Evolutionary conservation across 78 protist species (phyloP), one percentile per base, ranked within the genome.

Genomic region (Isochrysis galbana): DNA sequence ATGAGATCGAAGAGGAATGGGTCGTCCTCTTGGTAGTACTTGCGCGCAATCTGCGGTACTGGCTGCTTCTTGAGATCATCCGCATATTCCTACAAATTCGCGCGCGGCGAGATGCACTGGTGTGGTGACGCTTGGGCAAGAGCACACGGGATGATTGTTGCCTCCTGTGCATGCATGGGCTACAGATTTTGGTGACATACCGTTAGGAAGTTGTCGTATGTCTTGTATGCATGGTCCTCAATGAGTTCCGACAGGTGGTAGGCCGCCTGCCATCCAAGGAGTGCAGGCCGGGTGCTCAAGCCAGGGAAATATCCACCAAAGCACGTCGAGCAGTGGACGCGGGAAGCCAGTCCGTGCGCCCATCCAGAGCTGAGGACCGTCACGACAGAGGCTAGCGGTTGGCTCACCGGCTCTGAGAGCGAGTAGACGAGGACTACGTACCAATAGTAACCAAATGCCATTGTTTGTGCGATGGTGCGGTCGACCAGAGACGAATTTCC

Each of bases 401-500:
- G 67, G 67, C 67, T 19, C 19, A 19, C 67, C 67, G 10, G 67
- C 91, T 87, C 91, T 5, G 91, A 87, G 7, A 87, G 0, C 36
- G 83, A 1, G 55, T 61, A 88, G n/a, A 88, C 83, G 41, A 17
- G n/a, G 26, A 44, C 47, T 29, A 88, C 91, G 42, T 67, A 88
- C 91, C 91, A 88, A 82, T 88, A 88, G 82, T 88, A 88, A 10
- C 4, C 47, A 39, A 67, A 61, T 25, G 91, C 90, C 55, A 80
- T 41, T 5, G 51, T 11, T 54, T 88, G 91, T 17, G 91, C 91
- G 11, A 88, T 3, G 14, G 91, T 7, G 61, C 91, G 78, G 54
- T 88, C 91, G 48, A 88, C 19, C 44, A 2, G 0, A n/a, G 42
- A 45, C 39, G 82, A 38, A 82, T 88, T 88, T 36, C 91, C 91